phyloP scores from a whole-genome alignment of 116 monocot genomes.

The Posidonia oceanica region DNA sequence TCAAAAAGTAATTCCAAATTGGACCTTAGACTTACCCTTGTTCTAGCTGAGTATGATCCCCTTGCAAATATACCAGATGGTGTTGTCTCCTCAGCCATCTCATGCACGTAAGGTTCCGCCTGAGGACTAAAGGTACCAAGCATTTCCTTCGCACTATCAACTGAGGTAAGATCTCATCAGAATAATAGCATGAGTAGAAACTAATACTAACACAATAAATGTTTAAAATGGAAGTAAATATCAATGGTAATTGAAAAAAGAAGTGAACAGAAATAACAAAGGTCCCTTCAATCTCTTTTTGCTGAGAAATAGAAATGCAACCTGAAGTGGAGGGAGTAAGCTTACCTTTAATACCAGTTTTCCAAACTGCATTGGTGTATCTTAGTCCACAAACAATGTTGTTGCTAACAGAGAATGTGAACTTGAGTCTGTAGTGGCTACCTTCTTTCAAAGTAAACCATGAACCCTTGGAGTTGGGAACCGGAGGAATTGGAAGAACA shows the following conservation, averaged over 20 bases:
- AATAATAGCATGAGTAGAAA: neutral
- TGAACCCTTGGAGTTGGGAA: constrained; percentile 41
- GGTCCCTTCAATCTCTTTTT: too few species aligned
- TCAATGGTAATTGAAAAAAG: neutral
- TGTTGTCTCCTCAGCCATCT: constrained; percentile 74
- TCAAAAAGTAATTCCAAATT: too few species aligned
- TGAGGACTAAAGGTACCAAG: constrained; percentile 92
- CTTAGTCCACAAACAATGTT: constrained; percentile 79
- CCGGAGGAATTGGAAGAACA: constrained; percentile 52
- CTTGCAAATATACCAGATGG: constrained; percentile 82
- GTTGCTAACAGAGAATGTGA: constrained; percentile 67
- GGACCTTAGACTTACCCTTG: constrained; percentile 36
- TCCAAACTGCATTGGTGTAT: constrained; percentile 88
- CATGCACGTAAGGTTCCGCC: constrained; percentile 59
- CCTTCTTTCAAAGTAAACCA: constrained; percentile 97
- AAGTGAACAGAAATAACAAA: neutral
- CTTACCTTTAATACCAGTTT: constrained; percentile 76
- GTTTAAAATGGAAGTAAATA: neutral
- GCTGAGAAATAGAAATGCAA: too few species aligned
- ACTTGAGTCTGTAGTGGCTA: constrained; percentile 73
- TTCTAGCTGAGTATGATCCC: constrained; percentile 84
- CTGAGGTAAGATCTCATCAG: constrained; percentile 22
- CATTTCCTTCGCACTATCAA: constrained; percentile 88
- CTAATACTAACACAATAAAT: neutral
- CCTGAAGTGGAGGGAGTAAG: neutral